These are phyloP conservation scores for Ganoderma sinense DNA, from an alignment of 1,284 basidiomycete genomes.

Conservation along the genomic window DNA sequence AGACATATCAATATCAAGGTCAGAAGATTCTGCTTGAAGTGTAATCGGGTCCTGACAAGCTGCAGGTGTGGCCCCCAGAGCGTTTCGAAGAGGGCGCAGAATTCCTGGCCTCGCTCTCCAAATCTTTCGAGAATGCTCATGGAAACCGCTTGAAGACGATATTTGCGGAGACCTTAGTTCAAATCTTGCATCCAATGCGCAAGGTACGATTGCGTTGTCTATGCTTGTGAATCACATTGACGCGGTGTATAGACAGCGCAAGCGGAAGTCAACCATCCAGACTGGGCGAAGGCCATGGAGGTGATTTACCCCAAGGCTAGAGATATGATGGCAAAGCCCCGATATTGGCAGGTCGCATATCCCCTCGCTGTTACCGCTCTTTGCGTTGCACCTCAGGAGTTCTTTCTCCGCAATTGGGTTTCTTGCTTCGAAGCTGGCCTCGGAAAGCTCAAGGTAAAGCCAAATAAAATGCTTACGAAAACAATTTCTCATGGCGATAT, in stretches of 20 bases:
- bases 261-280: conserved; percentile 95
- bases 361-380: conserved; percentile 86
- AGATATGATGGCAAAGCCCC: conserved; percentile 89
- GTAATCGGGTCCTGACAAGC: background rate
- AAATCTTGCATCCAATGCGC: conserved; percentile 88
- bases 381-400: conserved; percentile 88
- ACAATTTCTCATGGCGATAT: background rate
- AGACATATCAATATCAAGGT: conserved; percentile 85
- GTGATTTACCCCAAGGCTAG: conserved; percentile 85
- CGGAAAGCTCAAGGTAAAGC: conserved; percentile 81
- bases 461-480: background rate
- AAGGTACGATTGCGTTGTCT: conserved; percentile 59
- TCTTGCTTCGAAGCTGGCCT: conserved; percentile 75
- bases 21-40: conserved; percentile 13
- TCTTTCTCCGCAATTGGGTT: conserved; percentile 87
- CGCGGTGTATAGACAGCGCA: conserved; percentile 76
- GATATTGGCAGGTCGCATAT: conserved; percentile 92
- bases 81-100: conserved; percentile 95
- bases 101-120: conserved; percentile 86
- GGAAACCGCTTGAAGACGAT: conserved; percentile 86
- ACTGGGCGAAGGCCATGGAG: conserved; percentile 93
- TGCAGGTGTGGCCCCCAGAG: conserved; percentile 91
- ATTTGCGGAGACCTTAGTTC: conserved; percentile 86
- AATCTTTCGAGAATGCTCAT: conserved; percentile 86
- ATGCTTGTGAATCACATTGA: background rate